These are phyloP conservation scores for Cryphonectria naterciae DNA, from an alignment of 2,329 filamentous ascomycete species.

Conservation along the genomic window DNA sequence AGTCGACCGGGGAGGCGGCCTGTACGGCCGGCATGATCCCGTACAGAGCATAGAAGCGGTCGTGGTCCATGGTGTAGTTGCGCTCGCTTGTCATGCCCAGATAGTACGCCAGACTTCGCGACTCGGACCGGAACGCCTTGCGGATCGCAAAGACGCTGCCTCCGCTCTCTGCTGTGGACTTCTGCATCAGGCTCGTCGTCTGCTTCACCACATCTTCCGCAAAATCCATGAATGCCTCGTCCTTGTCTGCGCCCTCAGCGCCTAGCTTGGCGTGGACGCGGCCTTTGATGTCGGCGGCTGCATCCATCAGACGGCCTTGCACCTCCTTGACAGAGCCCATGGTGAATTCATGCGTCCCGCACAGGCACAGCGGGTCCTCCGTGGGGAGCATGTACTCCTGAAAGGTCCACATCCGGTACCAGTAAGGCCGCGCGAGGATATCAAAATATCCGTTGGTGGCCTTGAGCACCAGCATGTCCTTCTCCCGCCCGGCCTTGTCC, in stretches of 20 bases:
- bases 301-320: not conserved
- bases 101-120: conserved; percentile 1
- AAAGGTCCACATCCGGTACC: conserved; percentile 17
- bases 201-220: not conserved
- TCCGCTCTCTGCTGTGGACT: conserved; percentile 1
- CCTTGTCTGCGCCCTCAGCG: not conserved
- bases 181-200: not conserved
- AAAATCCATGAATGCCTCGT: not conserved
- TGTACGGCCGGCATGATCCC: conserved; percentile 11
- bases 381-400: conserved; percentile 19
- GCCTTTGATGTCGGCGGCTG: not conserved
- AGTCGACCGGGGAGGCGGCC: conserved; percentile 2
- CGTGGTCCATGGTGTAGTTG: not conserved
- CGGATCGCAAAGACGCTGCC: conserved; percentile 8
- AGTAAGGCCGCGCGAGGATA: conserved; percentile 8
- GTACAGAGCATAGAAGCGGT: conserved; percentile 16
- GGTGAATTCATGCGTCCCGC: conserved; percentile 6
- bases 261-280: conserved; percentile 1
- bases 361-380: conserved; percentile 6
- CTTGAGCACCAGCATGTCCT: conserved; percentile 1
- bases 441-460: conserved; percentile 6
- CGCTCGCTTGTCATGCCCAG: conserved; percentile 11
- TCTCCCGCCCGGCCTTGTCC: not conserved
- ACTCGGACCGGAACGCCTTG: not conserved
- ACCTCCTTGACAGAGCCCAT: not conserved